Evolutionary conservation across 2,329 filamentous ascomycete genomes (phyloP), one percentile per base, ranked within the genome.

Genomic region (Hortaea sp.): DNA sequence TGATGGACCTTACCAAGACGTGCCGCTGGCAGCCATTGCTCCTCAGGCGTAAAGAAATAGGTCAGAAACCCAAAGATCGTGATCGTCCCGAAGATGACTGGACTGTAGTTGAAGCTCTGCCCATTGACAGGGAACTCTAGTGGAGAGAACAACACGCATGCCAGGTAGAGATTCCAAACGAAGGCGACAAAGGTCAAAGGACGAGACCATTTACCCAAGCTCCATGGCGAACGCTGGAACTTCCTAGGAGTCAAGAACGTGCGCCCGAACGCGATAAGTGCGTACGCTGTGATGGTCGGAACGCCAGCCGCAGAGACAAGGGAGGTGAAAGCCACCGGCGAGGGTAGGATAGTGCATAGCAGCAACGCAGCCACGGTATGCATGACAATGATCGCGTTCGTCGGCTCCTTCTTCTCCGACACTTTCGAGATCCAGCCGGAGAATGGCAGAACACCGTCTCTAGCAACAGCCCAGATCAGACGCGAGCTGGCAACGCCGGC

Each of bases 391-490:
- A 81, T 73, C 5, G 78, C 77, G 54, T 81, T 79, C 10, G 72
- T 70, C 0, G 78, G 78, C 50, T 80, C 77, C 43, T 77, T 78
- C 27, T 71, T 65, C 6, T 69, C 61, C 6, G 67, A 67, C 2
- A 81, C 76, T 12, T 67, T 61, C 4, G 76, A 73, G 39, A 80
- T 78, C 74, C 77, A 78, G 31, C 68, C 56, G 1, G 76, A 79
- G 61, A 73, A 79, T 0, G 78, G 77, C 2, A 81, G 65, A 13
- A 81, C 75, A 32, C 77, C 76, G 54, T 81, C 78, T 40, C 77
- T 71, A 29, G 78, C 78, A 4, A 81, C 77, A 38, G 77, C 78
- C 58, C 79, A 81, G 52, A 81, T 76, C 1, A 80, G 68, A n/a
- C 77, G 72, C 4, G 77, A 80, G 10, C 75, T 74, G 6, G 77